phyloP scores from a whole-genome alignment of 495 filamentous ascomycete species.

The Chaetomidium leptoderma region DNA sequence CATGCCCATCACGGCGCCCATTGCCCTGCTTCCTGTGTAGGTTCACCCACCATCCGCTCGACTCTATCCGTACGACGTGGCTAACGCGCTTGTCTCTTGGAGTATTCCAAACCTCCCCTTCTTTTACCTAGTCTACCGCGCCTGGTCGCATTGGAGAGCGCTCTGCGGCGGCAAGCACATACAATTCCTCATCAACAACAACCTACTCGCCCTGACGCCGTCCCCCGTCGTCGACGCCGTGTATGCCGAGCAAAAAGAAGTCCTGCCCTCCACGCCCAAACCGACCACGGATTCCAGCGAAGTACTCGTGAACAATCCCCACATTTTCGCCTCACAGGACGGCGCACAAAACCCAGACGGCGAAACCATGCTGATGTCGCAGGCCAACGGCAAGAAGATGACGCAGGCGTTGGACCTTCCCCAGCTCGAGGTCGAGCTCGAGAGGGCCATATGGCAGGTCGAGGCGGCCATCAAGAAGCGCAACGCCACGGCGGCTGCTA shows the following conservation, averaged over 20 bases:
- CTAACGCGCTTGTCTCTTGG: not conserved
- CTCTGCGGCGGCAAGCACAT: slow-evolving; percentile 80
- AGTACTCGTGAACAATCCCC: slow-evolving; percentile 24
- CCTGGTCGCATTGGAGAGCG: slow-evolving; percentile 66
- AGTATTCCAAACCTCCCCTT: slow-evolving; percentile 96
- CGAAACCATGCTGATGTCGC: slow-evolving; percentile 57
- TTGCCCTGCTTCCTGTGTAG: slow-evolving; percentile 81
- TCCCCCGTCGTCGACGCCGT: slow-evolving; percentile 64
- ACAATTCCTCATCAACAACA: slow-evolving; percentile 68
- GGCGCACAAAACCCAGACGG: slow-evolving; percentile 35
- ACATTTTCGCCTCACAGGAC: slow-evolving; percentile 9
- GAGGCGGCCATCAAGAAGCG: slow-evolving; percentile 59
- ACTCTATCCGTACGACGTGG: not conserved
- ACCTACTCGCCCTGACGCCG: slow-evolving; percentile 60
- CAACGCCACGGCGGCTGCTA: slow-evolving; percentile 33
- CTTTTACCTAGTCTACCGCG: slow-evolving; percentile 86
- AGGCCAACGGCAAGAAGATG: slow-evolving; percentile 58
- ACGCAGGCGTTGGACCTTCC: slow-evolving; percentile 70
- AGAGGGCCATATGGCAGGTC: slow-evolving; percentile 85
- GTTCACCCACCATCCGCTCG: slow-evolving; percentile 25
- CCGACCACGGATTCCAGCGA: slow-evolving; percentile 22
- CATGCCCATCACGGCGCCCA: slow-evolving; percentile 78
- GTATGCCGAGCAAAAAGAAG: slow-evolving; percentile 51
- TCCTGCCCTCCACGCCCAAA: slow-evolving; percentile 28
- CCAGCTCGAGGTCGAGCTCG: slow-evolving; percentile 80